Percentiles rank a stretch among this genome's conserved stretches.
These are phyloP conservation scores for Urochloa ruziziensis DNA, from an alignment of 176 grass and related monocot genomes.

Conservation along the genomic window DNA sequence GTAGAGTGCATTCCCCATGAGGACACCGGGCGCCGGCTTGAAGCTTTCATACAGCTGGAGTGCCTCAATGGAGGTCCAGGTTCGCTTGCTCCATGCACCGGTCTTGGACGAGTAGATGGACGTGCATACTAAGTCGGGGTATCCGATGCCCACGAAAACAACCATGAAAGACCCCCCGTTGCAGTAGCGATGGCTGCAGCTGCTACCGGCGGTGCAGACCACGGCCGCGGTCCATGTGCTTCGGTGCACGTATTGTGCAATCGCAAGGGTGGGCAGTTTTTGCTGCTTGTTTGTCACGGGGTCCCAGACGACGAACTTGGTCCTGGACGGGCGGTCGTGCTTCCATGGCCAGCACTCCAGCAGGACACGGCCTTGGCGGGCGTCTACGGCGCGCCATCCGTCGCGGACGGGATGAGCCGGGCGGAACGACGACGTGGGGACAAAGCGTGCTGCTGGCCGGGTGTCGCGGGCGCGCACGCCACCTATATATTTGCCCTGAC, in stretches of 20 bases:
- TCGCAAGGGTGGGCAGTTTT: no score
- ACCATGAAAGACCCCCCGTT: not conserved
- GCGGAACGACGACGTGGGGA: not conserved
- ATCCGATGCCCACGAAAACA: not conserved
- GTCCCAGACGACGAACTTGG: no score
- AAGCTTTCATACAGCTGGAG: no score
- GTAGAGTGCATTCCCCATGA: not conserved
- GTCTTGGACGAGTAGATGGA: not conserved
- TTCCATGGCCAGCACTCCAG: no score
- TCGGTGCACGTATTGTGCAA: no score
- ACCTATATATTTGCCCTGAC: not conserved
- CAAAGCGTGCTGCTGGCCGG: rapidly evolving
- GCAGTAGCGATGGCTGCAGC: not conserved
- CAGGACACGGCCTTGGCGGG: no score
- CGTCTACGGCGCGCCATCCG: no score
- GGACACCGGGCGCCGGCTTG: no score
- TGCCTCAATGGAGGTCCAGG: no score
- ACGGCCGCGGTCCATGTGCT: not conserved
- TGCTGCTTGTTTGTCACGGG: no score
- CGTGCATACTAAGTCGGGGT: no score
- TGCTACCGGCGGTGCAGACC: not conserved
- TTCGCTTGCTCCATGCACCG: not conserved
- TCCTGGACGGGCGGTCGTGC: no score
- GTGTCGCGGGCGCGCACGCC: not conserved
- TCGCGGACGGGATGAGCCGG: not conserved